Evolutionary conservation across 805 yeast species (phyloP), one percentile per base, ranked within the genome.

Genomic region (Cyberlindnera suaveolens): DNA sequence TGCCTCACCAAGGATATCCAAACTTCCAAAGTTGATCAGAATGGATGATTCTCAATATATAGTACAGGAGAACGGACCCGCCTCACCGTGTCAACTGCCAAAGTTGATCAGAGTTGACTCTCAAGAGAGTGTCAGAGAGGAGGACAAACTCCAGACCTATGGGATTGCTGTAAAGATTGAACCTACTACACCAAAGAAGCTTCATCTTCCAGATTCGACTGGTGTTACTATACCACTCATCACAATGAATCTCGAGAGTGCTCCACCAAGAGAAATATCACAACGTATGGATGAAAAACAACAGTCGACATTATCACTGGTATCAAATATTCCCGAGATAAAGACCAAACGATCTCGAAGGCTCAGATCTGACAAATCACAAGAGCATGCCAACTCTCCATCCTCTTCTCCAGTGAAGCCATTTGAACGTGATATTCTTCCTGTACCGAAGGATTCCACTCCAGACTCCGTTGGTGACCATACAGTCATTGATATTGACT

Each of bases 351-450:
- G 6, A 23, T 3, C 27, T 23, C 4, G 10, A 3, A 23, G 11
- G 26, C 9, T 11, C 13, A 8, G 27, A 17, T 30, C n/a, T 8
- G 11, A 13, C 5, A 27, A 16, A 35, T 14, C 27, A 31, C 31
- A 4, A 11, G 9, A 31, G 11, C 9, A 16, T 7, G 6, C 41
- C 13, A n/a, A 15, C 16, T 10, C 40, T 18, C 19, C 32, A 16
- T 36, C 43, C 47, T 11, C 58, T 53, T 38, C 64, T 61, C 26
- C 49, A 9, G 11, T 9, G 27, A 23, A 23, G 11, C 11, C 27
- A 10, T 23, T 23, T 23, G 27, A 23, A 10, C 27, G 27, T 23
- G 27, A 23, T 23, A 23, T 23, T 23, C 27, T 23, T 11, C 27
- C 27, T 23, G 27, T 23, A 10, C 27, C 27, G 11, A 23, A 23